A percentile compares a stretch with the other conserved stretches of the same genome.
Conservation (phyloP, 1,284 basidiomycete species). For the Xanthoconium separans region DNA sequence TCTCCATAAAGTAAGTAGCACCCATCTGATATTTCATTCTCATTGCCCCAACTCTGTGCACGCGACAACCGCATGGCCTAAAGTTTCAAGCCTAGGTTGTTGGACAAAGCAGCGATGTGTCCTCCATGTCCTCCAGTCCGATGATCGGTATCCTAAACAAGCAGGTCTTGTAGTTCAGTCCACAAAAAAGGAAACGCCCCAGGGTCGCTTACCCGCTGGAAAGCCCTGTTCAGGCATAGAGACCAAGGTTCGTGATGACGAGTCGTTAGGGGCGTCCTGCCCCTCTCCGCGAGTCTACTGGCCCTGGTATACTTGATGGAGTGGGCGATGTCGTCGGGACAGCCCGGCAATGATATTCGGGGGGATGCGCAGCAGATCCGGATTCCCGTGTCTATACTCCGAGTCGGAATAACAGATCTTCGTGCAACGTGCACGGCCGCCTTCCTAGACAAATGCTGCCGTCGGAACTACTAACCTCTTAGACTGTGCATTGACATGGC, state of each 20-base stretch:
- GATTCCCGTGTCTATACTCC: neutral
- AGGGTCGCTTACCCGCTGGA: neutral
- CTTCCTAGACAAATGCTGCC: conserved; percentile 4
- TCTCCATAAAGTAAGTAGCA: too few relatives aligned
- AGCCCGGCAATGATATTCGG: neutral
- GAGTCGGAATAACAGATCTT: neutral
- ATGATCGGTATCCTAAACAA: conserved; percentile 10
- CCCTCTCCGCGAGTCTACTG: conserved; percentile 5
- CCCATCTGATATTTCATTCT: too few relatives aligned
- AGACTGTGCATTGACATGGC: too few relatives aligned
- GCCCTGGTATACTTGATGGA: conserved; percentile 4
- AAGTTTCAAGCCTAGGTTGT: neutral
- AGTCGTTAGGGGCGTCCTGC: neutral
- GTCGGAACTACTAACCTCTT: neutral
- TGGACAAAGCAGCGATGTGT: neutral
- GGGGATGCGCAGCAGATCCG: neutral
- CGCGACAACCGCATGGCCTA: conserved; percentile 6
- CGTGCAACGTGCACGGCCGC: too few relatives aligned
- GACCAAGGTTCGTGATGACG: conserved; percentile 6
- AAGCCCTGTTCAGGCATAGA: too few relatives aligned
- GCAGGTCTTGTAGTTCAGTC: conserved; percentile 10
- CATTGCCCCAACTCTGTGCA: neutral
- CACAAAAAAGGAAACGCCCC: neutral
- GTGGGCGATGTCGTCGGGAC: conserved; percentile 2
- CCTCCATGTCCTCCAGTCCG: neutral